Conservation (phyloP, 352 stramenopile species). For the Phytophthora nicotianae region DNA sequence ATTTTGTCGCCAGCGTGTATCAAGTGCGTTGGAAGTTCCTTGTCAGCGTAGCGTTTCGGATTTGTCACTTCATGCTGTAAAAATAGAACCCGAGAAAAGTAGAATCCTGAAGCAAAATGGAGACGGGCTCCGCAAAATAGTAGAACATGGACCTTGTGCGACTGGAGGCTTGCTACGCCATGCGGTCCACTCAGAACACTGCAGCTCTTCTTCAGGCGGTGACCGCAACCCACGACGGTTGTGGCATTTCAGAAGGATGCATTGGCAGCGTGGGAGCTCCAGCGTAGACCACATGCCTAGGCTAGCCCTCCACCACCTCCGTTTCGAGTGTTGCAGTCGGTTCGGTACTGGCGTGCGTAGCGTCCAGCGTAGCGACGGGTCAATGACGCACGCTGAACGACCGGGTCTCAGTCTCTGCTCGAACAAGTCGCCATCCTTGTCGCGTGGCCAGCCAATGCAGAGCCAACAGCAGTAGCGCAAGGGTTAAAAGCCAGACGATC, state of each 20-base stretch:
- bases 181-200: slow-evolving; percentile 4
- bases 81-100: slow-evolving; percentile 15
- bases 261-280: slow-evolving; percentile 4
- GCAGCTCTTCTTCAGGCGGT: slow-evolving; percentile 9
- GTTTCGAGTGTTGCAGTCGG: slow-evolving; percentile 25
- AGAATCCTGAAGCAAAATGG: slow-evolving; percentile 29
- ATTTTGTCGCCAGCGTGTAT: slow-evolving; percentile 17
- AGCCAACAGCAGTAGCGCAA: not conserved
- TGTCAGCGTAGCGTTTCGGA: slow-evolving; percentile 20
- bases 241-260: slow-evolving; percentile 7
- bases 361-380: slow-evolving; percentile 32
- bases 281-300: not conserved
- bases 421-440: slow-evolving; percentile 34
- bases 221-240: not conserved
- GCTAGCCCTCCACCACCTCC: not conserved
- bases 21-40: not conserved
- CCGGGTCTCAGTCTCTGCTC: slow-evolving; percentile 27
- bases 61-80: slow-evolving; percentile 10
- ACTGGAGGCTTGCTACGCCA: not conserved
- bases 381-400: slow-evolving; percentile 28
- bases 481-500: slow-evolving; percentile 34
- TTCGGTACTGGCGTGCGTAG: slow-evolving; percentile 30
- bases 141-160: slow-evolving; percentile 8
- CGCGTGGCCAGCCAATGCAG: slow-evolving; percentile 34
- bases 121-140: slow-evolving; percentile 9